Evolutionary conservation across 1,139 yeast species (phyloP).

Genomic region (Candida labiduridarum): DNA sequence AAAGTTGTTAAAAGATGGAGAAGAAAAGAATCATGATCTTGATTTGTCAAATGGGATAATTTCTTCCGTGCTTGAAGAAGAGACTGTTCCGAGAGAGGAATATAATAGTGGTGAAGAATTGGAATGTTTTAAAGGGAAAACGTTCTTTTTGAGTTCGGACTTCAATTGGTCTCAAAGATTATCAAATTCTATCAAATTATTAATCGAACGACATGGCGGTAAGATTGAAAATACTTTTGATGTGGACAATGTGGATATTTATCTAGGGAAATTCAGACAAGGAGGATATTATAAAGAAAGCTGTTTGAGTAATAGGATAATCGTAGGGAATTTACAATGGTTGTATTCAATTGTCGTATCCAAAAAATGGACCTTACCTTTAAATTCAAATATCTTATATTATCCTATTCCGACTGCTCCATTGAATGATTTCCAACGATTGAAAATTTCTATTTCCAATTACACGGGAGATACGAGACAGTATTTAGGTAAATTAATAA

Average conservation of each 20-base stretch:
- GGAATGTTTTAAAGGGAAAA: constrained; percentile 26
- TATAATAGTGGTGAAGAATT: constrained; percentile 2
- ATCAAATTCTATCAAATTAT: constrained; percentile 24
- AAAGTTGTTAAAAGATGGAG: constrained; percentile 14
- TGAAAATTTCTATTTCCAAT: constrained; percentile 70
- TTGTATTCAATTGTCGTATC: constrained; percentile 63
- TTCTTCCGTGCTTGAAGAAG: constrained; percentile 17
- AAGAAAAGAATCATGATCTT: constrained; percentile 7
- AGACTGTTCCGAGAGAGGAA: constrained; percentile 9
- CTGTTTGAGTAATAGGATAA: constrained; percentile 25
- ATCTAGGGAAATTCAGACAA: constrained; percentile 62
- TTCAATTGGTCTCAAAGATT: constrained; percentile 36
- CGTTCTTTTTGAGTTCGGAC: constrained; percentile 34
- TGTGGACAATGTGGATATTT: constrained; percentile 49
- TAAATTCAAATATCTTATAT: constrained; percentile 57
- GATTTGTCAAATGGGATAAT: constrained; percentile 7
- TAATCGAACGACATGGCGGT: constrained; percentile 40
- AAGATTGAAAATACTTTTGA: constrained; percentile 22
- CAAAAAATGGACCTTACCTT: constrained; percentile 60
- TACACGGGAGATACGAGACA: constrained; percentile 83
- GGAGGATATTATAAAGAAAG: constrained; percentile 51
- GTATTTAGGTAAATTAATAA: constrained; percentile 67
- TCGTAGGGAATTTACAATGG: constrained; percentile 77
- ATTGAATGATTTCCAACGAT: constrained; percentile 52
- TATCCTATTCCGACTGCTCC: constrained; percentile 67